Percentiles rank a stretch among this genome's conserved stretches.
Conservation (phyloP, 2,329 filamentous ascomycete genomes). For the Ophiostoma himal-ulmi region DNA sequence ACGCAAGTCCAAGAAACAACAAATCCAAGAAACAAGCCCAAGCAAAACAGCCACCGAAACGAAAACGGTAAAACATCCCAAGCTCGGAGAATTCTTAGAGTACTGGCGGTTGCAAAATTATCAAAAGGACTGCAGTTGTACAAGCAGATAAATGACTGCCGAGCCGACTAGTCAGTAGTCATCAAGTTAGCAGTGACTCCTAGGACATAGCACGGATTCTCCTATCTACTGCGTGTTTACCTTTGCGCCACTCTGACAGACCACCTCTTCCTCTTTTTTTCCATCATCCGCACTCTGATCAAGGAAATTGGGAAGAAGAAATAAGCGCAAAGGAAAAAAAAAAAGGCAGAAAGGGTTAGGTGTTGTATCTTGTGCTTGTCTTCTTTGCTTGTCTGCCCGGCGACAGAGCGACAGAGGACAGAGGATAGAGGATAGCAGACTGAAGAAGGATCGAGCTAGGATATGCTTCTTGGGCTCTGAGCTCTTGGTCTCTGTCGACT, state of each 20-base stretch:
- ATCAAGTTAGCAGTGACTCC: not conserved
- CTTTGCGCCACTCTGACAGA: no score
- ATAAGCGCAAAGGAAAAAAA: not conserved
- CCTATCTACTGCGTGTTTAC: not conserved
- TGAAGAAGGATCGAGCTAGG: conserved; percentile 9
- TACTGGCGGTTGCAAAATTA: not conserved
- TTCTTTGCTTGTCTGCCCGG: no score
- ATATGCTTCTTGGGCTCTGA: not conserved
- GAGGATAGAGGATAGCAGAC: not conserved
- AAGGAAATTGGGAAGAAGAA: not conserved
- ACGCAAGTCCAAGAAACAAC: no score
- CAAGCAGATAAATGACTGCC: not conserved
- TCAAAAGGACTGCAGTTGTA: not conserved
- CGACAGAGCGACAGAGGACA: no score
- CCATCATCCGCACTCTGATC: not conserved
- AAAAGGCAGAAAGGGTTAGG: not conserved
- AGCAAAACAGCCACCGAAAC: not conserved
- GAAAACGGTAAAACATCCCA: not conserved
- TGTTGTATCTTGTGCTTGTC: not conserved
- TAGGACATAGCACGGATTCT: not conserved
- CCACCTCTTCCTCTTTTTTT: not conserved
- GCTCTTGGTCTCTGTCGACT: not conserved
- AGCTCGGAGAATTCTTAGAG: not conserved
- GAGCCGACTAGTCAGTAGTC: not conserved
- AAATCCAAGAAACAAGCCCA: not conserved